A percentile compares a stretch with the other conserved stretches of the same genome.
Conservation (phyloP, 768 basidiomycete genomes). For the Tulasnella sp. region DNA sequence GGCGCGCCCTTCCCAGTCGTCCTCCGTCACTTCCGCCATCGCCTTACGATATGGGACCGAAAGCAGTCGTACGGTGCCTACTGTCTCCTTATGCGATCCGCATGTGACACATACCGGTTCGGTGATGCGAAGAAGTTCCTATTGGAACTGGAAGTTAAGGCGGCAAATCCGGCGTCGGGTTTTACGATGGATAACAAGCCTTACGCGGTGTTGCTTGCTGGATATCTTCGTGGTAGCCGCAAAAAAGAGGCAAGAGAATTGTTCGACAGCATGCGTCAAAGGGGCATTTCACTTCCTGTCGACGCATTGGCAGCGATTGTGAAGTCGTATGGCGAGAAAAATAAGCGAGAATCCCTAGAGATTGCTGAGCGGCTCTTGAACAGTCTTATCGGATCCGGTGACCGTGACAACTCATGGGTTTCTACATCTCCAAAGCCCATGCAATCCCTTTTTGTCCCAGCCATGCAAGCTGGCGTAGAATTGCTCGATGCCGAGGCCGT, state of each 20-base stretch:
- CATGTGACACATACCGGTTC: conserved; percentile 61
- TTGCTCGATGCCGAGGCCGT: conserved; percentile 39
- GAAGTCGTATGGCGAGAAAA: conserved; percentile 42
- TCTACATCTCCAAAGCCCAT: too few species aligned
- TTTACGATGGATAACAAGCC: conserved; percentile 27
- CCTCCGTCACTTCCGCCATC: conserved; percentile 40
- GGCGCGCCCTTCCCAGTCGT: conserved; percentile 64
- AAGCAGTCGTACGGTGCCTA: conserved; percentile 40
- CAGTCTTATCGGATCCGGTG: conserved; percentile 29
- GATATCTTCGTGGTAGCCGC: conserved; percentile 48
- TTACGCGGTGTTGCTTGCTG: conserved; percentile 63
- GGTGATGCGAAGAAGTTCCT: conserved; percentile 53
- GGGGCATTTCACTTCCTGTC: conserved; percentile 53
- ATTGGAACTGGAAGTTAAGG: conserved; percentile 44
- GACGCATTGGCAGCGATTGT: conserved; percentile 60
- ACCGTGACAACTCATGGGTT: too few species aligned
- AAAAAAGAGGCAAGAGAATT: conserved; percentile 44
- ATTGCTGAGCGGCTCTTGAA: conserved; percentile 57
- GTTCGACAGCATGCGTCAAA: conserved; percentile 56
- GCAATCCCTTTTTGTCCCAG: conserved; percentile 29
- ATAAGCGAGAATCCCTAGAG: conserved; percentile 37
- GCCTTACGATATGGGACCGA: conserved; percentile 33
- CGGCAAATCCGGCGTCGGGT: not conserved
- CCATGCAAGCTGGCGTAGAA: conserved; percentile 42
- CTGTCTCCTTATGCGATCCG: conserved; percentile 63